Percentiles rank a stretch among this genome's conserved stretches.
Evolutionary conservation across 495 filamentous ascomycete genomes (phyloP).

Genomic region (Trichoderma asperelloides): DNA sequence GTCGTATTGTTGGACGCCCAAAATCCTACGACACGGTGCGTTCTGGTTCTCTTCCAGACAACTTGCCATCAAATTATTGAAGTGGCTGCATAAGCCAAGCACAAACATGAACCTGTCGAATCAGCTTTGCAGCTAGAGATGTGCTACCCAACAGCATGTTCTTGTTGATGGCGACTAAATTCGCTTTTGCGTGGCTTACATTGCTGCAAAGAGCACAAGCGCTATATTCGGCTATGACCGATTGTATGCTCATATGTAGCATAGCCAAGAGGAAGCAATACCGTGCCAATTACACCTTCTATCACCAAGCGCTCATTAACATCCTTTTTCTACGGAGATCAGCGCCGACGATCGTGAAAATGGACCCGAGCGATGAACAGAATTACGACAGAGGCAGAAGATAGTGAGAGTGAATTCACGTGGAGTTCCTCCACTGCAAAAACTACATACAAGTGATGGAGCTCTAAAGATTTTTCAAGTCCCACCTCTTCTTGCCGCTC

Average conservation of each 20-base stretch:
- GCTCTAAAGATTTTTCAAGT: background rate
- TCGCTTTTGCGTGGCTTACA: background rate
- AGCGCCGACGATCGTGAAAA: background rate
- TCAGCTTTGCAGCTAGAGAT: background rate
- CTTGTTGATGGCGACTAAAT: background rate
- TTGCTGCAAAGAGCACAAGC: background rate
- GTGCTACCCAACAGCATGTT: background rate
- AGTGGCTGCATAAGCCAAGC: background rate
- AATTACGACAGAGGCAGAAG: background rate
- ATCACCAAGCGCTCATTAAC: background rate
- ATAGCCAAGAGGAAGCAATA: background rate
- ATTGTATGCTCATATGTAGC: background rate
- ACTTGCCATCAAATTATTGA: background rate
- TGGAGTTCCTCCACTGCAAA: background rate
- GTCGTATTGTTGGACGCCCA: background rate
- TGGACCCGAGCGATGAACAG: background rate
- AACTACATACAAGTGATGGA: background rate
- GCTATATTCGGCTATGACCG: background rate
- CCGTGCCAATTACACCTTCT: no score
- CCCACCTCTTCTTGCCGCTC: background rate
- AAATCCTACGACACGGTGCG: background rate
- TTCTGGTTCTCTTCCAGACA: background rate
- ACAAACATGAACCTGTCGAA: background rate
- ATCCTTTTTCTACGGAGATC: background rate
- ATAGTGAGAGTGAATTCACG: background rate